Evolutionary conservation across 2,329 filamentous ascomycete species (phyloP), one percentile per base, ranked within the genome.

Genomic region (Hymenoscyphus repandus): DNA sequence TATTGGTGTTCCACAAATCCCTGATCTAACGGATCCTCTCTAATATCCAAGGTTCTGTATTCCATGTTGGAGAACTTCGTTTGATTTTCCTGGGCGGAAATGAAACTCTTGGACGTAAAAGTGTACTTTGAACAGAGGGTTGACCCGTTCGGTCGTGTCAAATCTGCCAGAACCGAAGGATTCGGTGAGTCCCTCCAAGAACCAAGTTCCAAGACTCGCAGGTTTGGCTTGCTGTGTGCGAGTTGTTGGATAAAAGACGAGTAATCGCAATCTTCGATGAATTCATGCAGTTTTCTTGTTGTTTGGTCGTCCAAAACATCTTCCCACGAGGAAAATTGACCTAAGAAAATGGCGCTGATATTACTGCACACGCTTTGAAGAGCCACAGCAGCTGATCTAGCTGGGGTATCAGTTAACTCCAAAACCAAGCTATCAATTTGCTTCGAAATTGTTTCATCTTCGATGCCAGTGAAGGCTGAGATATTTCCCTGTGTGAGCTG

Each of bases 141-240:
- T 42, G 43, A 13, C 5, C 39, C 39, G n/a, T 34, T 27, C 13
- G 30, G 4, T 6, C 13, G 39, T 17, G n/a, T 36, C 11, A 49
- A 15, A n/a, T 30, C n/a, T 13, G 18, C 27, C 15, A 49, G 27
- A 37, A 43, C 36, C n/a, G 15, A 6, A 3, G 15, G n/a, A 7
- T 22, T 49, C 10, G 27, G 17, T n/a, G n/a, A 38, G 17, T 17
- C 47, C 27, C 11, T 10, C 4, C 47, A 57, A 13, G 53, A 52
- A 6, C 61, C 63, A 27, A 65, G 53, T 45, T 66, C 63, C 0
- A 66, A 55, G 54, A 68, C 61, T 53, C 65, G 65, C 12, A 64
- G 50, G 37, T 49, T 50, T 1, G 62, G 62, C 2, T 57, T 62
- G 30, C 57, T 62, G 45, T 63, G 54, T 5, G 9, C 45, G 47